A percentile compares a stretch with the other conserved stretches of the same genome.
Evolutionary conservation across 73 alveolate genomes (phyloP).

Genomic region (Tetrahymena borealis): DNA sequence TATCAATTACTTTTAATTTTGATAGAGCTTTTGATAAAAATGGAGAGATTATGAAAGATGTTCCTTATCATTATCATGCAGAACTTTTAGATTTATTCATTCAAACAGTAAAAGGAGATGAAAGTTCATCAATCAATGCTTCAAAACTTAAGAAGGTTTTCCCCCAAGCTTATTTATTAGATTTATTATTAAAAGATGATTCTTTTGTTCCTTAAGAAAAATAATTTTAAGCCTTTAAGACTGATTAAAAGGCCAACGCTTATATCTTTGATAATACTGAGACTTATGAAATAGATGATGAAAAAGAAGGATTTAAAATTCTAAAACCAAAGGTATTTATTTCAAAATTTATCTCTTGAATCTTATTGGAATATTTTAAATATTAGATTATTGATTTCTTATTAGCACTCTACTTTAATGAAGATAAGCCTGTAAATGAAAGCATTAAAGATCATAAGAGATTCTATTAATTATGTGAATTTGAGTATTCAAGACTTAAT

Average conservation of each 20-base stretch:
- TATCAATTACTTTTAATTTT: not conserved
- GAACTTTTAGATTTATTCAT: conserved; percentile 24
- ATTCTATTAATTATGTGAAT: conserved; percentile 2
- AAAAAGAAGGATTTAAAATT: not conserved
- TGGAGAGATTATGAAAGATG: not conserved
- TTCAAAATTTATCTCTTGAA: not conserved
- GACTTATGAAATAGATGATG: not conserved
- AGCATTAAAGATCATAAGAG: conserved; percentile 1
- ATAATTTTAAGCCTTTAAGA: not conserved
- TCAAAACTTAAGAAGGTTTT: conserved; percentile 34
- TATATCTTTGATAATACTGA: not conserved
- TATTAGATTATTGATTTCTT: not conserved
- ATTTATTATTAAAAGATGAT: conserved; percentile 22
- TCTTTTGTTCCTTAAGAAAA: not conserved
- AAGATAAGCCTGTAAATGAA: not conserved
- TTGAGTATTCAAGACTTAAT: conserved; percentile 3
- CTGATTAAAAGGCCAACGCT: not conserved
- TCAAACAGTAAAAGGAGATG: conserved; percentile 26
- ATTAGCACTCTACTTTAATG: not conserved
- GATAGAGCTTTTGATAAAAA: not conserved
- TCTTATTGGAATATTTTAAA: not conserved
- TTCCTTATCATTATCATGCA: conserved; percentile 28
- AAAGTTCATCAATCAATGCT: conserved; percentile 17
- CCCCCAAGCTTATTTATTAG: conserved; percentile 18
- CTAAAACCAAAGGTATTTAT: not conserved